Evolutionary conservation across 345 rosid genomes (phyloP).

Genomic region (Limnanthes douglasii): DNA sequence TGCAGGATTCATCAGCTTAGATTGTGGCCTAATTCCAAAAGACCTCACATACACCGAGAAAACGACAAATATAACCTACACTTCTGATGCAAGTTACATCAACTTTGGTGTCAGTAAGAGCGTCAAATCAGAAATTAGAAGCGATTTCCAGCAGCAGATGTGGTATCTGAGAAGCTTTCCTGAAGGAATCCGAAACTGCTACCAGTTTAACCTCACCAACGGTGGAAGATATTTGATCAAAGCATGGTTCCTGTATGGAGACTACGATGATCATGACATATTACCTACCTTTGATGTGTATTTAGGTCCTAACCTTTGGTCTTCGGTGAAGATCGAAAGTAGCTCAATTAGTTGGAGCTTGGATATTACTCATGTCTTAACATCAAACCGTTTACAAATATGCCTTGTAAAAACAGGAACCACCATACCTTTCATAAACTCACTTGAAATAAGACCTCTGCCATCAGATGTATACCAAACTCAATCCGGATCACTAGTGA

Average conservation of each 20-base stretch:
- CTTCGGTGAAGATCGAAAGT: slow-evolving; percentile 4
- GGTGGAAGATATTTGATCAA: slow-evolving; percentile 13
- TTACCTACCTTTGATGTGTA: slow-evolving; percentile 12
- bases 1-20: slow-evolving; percentile 16
- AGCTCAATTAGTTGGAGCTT: background rate
- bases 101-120: slow-evolving; percentile 10
- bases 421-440: slow-evolving; percentile 12
- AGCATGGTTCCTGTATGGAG: slow-evolving; percentile 16
- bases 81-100: slow-evolving; percentile 9
- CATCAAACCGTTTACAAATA: slow-evolving; percentile 9
- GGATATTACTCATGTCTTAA: slow-evolving; percentile 13
- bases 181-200: slow-evolving; percentile 17
- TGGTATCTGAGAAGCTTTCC: slow-evolving; percentile 18
- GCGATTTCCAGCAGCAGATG: slow-evolving; percentile 5
- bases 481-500: slow-evolving; percentile 12
- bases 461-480: slow-evolving; percentile 4
- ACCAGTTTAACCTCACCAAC: slow-evolving; percentile 12
- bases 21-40: slow-evolving; percentile 13
- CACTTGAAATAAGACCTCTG: slow-evolving; percentile 12
- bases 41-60: slow-evolving; percentile 6
- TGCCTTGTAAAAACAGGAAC: slow-evolving; percentile 13
- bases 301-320: slow-evolving; percentile 18
- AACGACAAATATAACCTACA: slow-evolving; percentile 11
- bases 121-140: slow-evolving; percentile 3
- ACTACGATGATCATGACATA: slow-evolving; percentile 12